Conservation (phyloP, 1,139 yeast species). For the Magnusiomyces ingens region DNA sequence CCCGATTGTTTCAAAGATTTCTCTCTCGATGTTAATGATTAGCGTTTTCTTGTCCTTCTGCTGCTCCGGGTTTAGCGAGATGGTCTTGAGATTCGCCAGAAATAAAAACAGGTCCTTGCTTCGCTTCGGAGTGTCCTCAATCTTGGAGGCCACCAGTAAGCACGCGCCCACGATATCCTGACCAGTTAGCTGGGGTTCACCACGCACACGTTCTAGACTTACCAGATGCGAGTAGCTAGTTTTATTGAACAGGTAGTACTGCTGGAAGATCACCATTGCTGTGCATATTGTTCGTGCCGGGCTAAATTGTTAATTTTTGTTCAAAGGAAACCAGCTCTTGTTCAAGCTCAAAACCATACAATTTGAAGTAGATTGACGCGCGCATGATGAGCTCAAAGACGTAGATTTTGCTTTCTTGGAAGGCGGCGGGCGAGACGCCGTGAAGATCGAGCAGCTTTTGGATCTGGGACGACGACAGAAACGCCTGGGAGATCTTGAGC, state of each 20-base stretch:
- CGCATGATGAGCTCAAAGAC: constrained; percentile 1
- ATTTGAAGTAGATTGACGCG: constrained; percentile 17
- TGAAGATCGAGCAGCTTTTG: constrained; percentile 1
- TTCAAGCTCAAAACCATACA: constrained; percentile 14
- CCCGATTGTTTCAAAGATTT: constrained; percentile 63
- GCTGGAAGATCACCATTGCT: constrained; percentile 29
- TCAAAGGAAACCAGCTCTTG: too few species aligned
- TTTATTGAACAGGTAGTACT: constrained; percentile 21
- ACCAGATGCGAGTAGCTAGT: constrained; percentile 1
- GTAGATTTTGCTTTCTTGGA: background rate
- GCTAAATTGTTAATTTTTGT: constrained; percentile 11
- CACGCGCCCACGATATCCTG: constrained; percentile 63
- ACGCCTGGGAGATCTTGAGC: constrained; percentile 8
- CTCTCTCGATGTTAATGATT: constrained; percentile 45
- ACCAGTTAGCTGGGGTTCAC: background rate
- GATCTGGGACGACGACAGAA: constrained; percentile 5
- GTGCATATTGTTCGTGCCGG: constrained; percentile 32
- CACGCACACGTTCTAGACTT: constrained; percentile 3
- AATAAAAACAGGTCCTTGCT: constrained; percentile 37
- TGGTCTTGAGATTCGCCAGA: too few species aligned
- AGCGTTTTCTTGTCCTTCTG: constrained; percentile 7
- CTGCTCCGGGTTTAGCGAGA: background rate
- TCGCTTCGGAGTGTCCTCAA: constrained; percentile 85
- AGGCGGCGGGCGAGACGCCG: background rate
- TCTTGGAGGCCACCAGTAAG: constrained; percentile 72